phyloP scores from a whole-genome alignment of 2,329 filamentous ascomycete species.

The Trichoderma sp. region DNA sequence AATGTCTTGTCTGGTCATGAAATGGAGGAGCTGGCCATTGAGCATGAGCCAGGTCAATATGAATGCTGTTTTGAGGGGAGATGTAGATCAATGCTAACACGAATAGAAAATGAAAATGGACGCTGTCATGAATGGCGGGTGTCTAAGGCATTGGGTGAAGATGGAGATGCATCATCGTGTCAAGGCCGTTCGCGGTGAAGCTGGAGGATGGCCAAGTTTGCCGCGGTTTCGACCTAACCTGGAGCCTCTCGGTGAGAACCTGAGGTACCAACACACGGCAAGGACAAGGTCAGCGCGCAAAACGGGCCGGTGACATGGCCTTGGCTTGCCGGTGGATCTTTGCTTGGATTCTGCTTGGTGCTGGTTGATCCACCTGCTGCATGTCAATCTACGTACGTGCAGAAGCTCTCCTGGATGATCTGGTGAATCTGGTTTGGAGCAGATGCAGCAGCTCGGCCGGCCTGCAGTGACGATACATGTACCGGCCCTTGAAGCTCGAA shows the following conservation, averaged over 20 bases:
- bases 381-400: background rate
- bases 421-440: too few species aligned
- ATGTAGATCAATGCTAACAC: background rate
- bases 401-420: background rate
- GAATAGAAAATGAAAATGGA: background rate
- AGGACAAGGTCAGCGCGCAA: background rate
- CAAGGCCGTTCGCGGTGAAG: too few species aligned
- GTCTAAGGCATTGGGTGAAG: background rate
- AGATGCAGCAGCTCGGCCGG: too few species aligned
- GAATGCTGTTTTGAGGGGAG: background rate
- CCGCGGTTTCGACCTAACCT: background rate
- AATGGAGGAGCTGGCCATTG: background rate
- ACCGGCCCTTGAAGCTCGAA: too few species aligned
- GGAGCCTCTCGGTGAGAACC: conserved; percentile 4
- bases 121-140: background rate
- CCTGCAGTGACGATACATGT: too few species aligned
- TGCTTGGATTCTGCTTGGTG: background rate
- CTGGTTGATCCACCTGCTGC: background rate
- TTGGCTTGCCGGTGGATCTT: background rate
- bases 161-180: background rate
- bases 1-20: background rate
- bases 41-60: background rate
- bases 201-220: background rate
- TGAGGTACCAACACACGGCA: background rate
- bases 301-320: background rate